A percentile compares a stretch with the other conserved stretches of the same genome.
These are phyloP conservation scores for Raffaelea ambrosiae DNA, from an alignment of 2,329 filamentous ascomycete species.

Conservation along the genomic window DNA sequence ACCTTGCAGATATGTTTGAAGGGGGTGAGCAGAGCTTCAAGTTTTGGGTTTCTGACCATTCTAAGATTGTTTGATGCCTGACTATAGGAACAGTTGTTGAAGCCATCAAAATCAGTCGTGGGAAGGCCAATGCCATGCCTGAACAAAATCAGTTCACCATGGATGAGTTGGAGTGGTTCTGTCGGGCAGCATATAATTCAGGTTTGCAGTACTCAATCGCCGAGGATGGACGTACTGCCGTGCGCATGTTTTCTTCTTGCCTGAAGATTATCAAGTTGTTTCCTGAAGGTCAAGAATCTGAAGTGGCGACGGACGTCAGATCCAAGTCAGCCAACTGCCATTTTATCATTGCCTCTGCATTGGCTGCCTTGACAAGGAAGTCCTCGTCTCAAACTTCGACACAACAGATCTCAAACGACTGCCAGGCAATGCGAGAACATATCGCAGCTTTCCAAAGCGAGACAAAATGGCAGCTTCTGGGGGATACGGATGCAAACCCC, in stretches of 20 bases:
- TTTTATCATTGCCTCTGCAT: slow-evolving; percentile 52
- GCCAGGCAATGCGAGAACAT: slow-evolving; percentile 52
- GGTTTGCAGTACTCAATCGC: slow-evolving; percentile 50
- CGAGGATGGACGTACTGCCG: slow-evolving; percentile 44
- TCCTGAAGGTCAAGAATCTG: slow-evolving; percentile 33
- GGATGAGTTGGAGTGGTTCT: slow-evolving; percentile 74
- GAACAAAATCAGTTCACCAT: slow-evolving; percentile 45
- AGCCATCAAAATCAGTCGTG: slow-evolving; percentile 33
- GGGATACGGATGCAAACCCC: slow-evolving; percentile 30
- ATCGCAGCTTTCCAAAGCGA: slow-evolving; percentile 47
- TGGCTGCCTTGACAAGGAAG: slow-evolving; percentile 40
- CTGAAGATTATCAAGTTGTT: slow-evolving; percentile 43
- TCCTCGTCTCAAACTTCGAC: too few relatives aligned
- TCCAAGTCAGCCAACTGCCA: slow-evolving; percentile 58
- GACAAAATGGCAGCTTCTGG: slow-evolving; percentile 28
- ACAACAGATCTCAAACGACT: slow-evolving; percentile 43
- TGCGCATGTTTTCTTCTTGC: slow-evolving; percentile 48
- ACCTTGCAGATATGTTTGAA: slow-evolving; percentile 29
- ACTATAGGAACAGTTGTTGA: slow-evolving; percentile 4
- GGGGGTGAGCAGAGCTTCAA: too few relatives aligned
- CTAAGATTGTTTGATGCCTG: too few relatives aligned
- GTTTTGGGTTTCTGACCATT: too few relatives aligned
- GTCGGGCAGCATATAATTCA: slow-evolving; percentile 72
- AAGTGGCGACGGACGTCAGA: slow-evolving; percentile 35
- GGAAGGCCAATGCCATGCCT: slow-evolving; percentile 28